Evolutionary conservation across 441 rosid species (phyloP).

Genomic region (Gossypium schwendimanii): DNA sequence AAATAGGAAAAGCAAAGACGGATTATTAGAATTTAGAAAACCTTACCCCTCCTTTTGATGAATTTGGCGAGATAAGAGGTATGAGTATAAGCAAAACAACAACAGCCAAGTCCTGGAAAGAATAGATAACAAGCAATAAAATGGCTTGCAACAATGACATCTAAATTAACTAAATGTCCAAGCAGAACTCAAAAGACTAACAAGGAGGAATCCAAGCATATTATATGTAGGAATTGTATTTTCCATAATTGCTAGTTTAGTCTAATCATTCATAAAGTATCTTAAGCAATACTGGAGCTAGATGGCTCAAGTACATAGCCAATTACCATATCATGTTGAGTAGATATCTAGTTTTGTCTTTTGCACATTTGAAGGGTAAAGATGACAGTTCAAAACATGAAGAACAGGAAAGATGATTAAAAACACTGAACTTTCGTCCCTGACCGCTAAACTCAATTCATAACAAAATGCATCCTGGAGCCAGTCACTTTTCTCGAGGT

Average conservation of each 20-base stretch:
- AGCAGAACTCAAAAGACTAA: not conserved
- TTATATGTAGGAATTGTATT: not conserved
- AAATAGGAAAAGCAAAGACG: conserved; percentile 14
- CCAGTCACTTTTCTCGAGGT: conserved; percentile 5
- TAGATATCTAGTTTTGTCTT: conserved; percentile 1
- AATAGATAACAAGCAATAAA: conserved; percentile 10
- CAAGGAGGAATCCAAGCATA: conserved; percentile 1
- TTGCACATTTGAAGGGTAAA: conserved; percentile 7
- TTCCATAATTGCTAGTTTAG: not conserved
- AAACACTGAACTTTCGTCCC: conserved; percentile 15
- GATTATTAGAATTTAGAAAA: conserved; percentile 15
- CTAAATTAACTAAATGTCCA: conserved; percentile 12
- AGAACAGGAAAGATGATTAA: not conserved
- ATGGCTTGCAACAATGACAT: conserved; percentile 8
- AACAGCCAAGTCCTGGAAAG: conserved; percentile 91
- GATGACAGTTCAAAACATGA: conserved; percentile 2
- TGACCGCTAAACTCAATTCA: not conserved
- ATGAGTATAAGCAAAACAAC: conserved; percentile 93
- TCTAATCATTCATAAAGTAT: not conserved
- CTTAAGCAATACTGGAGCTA: not conserved
- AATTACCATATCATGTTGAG: conserved; percentile 12
- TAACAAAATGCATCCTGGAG: not conserved
- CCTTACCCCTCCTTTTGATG: conserved; percentile 98
- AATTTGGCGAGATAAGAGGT: conserved; percentile 96
- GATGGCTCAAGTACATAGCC: conserved; percentile 6